Evolutionary conservation across 768 basidiomycete species (phyloP).

Genomic region (Macrolepiota albuminosa): DNA sequence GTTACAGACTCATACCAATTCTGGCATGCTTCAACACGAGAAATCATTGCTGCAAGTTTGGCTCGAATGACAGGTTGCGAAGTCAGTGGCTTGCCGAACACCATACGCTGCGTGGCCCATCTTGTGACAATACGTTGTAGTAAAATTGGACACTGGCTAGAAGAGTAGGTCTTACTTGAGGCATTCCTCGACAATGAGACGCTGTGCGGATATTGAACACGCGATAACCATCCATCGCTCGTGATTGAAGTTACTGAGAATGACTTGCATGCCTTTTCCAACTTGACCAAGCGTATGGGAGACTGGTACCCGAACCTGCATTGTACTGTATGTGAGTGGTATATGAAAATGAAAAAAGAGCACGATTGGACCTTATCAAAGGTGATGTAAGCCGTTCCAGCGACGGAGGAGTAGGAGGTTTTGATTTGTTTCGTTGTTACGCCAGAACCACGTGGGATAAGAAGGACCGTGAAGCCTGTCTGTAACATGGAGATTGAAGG

Average conservation of each 20-base stretch:
- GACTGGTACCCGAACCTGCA: slow-evolving; percentile 68
- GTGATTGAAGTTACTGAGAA: slow-evolving; percentile 85
- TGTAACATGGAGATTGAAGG: slow-evolving; percentile 20
- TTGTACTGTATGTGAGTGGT: not conserved
- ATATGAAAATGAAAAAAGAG: not conserved
- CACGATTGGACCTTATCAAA: slow-evolving; percentile 53
- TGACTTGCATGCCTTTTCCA: slow-evolving; percentile 78
- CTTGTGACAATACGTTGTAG: slow-evolving; percentile 29
- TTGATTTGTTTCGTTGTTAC: slow-evolving; percentile 87
- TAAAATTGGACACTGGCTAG: not conserved
- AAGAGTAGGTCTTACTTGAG: slow-evolving; percentile 55
- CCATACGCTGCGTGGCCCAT: slow-evolving; percentile 85
- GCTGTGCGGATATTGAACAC: slow-evolving; percentile 68
- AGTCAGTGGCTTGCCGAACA: slow-evolving; percentile 84
- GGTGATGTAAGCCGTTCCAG: slow-evolving; percentile 84
- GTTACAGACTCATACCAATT: slow-evolving; percentile 89
- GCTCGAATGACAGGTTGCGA: slow-evolving; percentile 83
- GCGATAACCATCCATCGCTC: slow-evolving; percentile 86
- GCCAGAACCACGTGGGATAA: slow-evolving; percentile 65
- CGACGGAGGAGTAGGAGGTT: slow-evolving; percentile 87
- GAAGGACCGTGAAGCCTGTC: slow-evolving; percentile 72
- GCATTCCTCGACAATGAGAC: slow-evolving; percentile 84
- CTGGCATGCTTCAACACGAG: slow-evolving; percentile 80
- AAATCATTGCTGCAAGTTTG: slow-evolving; percentile 88
- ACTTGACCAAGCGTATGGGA: slow-evolving; percentile 85